These are phyloP conservation scores for Penicillium cataractarum DNA, from an alignment of 495 filamentous ascomycete genomes.

Conservation along the genomic window DNA sequence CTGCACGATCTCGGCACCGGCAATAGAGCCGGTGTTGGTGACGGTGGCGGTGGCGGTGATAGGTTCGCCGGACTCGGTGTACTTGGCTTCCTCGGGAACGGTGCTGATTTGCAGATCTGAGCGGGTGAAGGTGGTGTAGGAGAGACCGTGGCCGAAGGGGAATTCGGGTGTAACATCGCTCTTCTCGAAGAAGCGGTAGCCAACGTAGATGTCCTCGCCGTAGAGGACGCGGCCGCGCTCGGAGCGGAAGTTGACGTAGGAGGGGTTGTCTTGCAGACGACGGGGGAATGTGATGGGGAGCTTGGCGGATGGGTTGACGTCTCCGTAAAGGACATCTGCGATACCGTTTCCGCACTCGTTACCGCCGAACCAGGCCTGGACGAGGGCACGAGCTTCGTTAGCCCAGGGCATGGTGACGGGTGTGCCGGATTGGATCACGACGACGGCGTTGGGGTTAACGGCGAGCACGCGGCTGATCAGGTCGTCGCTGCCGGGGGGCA, in stretches of 20 bases:
- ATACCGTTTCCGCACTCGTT: conserved; percentile 62
- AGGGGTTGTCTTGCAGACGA: conserved; percentile 65
- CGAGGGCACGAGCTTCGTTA: conserved; percentile 61
- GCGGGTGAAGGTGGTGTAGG: conserved; percentile 74
- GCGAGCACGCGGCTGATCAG: conserved; percentile 66
- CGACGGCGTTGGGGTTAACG: conserved; percentile 69
- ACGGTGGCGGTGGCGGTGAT: conserved; percentile 66
- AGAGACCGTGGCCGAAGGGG: conserved; percentile 80
- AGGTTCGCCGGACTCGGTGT: conserved; percentile 43
- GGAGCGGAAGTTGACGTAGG: conserved; percentile 71
- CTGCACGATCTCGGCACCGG: conserved; percentile 79
- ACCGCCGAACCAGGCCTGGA: conserved; percentile 72
- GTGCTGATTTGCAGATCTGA: conserved; percentile 57
- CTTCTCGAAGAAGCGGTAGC: conserved; percentile 78
- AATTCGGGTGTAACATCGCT: conserved; percentile 64
- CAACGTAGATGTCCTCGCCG: conserved; percentile 76
- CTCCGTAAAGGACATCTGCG: conserved; percentile 62
- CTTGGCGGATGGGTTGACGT: conserved; percentile 56
- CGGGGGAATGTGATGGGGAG: conserved; percentile 64
- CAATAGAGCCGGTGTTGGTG: conserved; percentile 66
- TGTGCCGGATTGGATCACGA: conserved; percentile 80
- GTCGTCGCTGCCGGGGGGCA: conserved; percentile 71
- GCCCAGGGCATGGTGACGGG: conserved; percentile 83
- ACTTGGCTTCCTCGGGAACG: conserved; percentile 32
- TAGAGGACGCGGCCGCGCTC: conserved; percentile 73